These are phyloP conservation scores for Glomus cerebriforme DNA, from an alignment of 192 early-diverging fungal genomes.

Conservation along the genomic window DNA sequence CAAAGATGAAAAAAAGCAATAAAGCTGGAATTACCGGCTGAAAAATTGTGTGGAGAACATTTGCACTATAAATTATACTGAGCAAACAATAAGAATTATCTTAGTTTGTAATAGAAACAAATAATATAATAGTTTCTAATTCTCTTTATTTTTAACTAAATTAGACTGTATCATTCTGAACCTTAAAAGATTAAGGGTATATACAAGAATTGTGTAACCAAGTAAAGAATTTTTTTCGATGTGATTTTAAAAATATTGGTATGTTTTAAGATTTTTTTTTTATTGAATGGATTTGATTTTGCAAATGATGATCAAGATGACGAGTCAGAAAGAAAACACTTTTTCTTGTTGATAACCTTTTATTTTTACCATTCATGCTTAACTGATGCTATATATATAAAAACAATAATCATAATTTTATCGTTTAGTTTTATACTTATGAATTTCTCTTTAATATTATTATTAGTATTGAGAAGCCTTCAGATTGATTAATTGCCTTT, in stretches of 20 bases:
- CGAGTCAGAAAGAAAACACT: constrained; percentile 1
- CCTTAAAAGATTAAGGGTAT: too few relatives aligned
- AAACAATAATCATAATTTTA: background rate
- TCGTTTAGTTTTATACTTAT: too few relatives aligned
- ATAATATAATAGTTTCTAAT: background rate
- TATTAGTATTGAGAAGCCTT: too few relatives aligned
- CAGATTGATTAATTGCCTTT: too few relatives aligned
- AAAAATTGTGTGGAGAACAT: constrained; percentile 63
- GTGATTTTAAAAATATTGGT: background rate
- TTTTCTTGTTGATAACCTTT: background rate
- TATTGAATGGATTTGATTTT: background rate
- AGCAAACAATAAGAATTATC: background rate
- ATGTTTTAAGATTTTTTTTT: constrained; percentile 18
- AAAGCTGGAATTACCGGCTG: constrained; percentile 81
- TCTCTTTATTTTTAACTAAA: constrained; percentile 25
- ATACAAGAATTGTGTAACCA: too few relatives aligned
- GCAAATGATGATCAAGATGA: constrained; percentile 7
- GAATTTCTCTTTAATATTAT: too few relatives aligned
- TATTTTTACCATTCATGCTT: constrained; percentile 9
- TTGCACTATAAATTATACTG: constrained; percentile 55
- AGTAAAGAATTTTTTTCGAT: too few relatives aligned
- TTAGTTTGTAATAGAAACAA: background rate
- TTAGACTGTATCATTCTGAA: too few relatives aligned
- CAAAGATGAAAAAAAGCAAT: constrained; percentile 49
- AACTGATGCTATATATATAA: background rate